Evolutionary conservation across 768 basidiomycete species (phyloP).

Genomic region (Mycena maculata): DNA sequence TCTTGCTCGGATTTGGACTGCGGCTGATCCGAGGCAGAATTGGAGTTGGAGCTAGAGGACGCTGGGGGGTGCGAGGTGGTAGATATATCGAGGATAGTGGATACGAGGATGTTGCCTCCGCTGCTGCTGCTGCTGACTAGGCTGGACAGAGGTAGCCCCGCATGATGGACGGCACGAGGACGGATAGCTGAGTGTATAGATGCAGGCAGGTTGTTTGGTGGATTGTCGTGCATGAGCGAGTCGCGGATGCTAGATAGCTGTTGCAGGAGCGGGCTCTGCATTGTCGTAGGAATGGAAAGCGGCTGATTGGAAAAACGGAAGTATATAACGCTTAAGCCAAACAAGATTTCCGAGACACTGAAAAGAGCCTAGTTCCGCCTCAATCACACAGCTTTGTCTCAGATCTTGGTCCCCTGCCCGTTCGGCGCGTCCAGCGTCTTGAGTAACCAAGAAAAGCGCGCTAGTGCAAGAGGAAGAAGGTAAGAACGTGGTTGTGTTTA

Average conservation of each 20-base stretch:
- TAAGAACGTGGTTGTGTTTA: too few species aligned
- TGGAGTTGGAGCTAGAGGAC: conserved; percentile 18
- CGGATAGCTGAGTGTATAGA: conserved; percentile 6
- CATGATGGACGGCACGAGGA: conserved; percentile 6
- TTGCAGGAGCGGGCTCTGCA: conserved; percentile 33
- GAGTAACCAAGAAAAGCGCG: neutral
- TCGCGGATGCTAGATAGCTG: conserved; percentile 29
- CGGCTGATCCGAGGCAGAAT: conserved; percentile 13
- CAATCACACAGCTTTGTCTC: neutral
- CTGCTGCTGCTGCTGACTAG: conserved; percentile 17
- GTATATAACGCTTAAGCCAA: conserved; percentile 20
- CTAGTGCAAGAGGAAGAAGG: neutral
- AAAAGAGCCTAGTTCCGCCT: neutral
- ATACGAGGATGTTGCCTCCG: conserved; percentile 8
- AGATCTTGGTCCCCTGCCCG: too few species aligned
- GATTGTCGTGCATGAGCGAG: conserved; percentile 20
- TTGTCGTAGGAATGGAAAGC: conserved; percentile 8
- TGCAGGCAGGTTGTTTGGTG: neutral
- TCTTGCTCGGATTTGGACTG: conserved; percentile 35
- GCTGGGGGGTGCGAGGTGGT: neutral
- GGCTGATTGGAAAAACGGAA: conserved; percentile 16
- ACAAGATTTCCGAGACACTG: neutral
- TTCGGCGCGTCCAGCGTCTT: conserved; percentile 3
- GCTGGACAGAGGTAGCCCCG: conserved; percentile 12
- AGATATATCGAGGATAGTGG: conserved; percentile 32